These are phyloP conservation scores for Stephanocyclus meneghinianus DNA, from an alignment of 352 stramenopile genomes.

Conservation along the genomic window DNA sequence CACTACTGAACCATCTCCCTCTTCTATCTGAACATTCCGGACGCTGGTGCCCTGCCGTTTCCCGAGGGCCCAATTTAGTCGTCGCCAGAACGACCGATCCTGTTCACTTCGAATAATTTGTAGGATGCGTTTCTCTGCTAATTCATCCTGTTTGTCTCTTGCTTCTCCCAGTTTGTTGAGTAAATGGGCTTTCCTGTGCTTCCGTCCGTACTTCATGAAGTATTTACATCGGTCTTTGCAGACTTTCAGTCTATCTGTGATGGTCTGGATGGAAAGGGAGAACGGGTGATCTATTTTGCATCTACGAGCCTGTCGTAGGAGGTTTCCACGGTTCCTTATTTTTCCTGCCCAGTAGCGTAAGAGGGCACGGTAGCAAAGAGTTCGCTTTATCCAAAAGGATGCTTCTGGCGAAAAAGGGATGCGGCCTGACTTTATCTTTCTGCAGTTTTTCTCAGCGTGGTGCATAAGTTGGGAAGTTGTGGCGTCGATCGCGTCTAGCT, in stretches of 20 bases:
- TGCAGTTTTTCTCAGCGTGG: not conserved
- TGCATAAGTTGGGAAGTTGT: not conserved
- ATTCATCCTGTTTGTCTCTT: not conserved
- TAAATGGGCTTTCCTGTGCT: not conserved
- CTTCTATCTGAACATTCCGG: not conserved
- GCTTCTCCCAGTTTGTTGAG: not conserved
- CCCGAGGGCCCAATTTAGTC: conserved; percentile 13
- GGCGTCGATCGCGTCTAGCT: not conserved
- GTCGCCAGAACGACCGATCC: conserved; percentile 7
- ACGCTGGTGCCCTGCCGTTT: conserved; percentile 2
- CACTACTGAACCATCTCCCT: not conserved
- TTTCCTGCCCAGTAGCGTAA: not conserved
- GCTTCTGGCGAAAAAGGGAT: not conserved
- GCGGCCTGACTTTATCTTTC: not conserved
- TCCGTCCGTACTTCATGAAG: not conserved
- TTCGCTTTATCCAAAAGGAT: too few species aligned
- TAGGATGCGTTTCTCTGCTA: conserved; percentile 6
- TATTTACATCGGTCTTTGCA: not conserved
- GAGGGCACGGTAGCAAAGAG: too few species aligned
- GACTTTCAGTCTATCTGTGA: not conserved
- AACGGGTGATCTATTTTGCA: not conserved
- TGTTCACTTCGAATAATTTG: conserved; percentile 10
- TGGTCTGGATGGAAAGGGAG: not conserved
- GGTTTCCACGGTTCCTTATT: not conserved
- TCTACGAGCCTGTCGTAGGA: not conserved